Conservation (phyloP, 768 basidiomycete species). For the Auricularia auricula-judae region DNA sequence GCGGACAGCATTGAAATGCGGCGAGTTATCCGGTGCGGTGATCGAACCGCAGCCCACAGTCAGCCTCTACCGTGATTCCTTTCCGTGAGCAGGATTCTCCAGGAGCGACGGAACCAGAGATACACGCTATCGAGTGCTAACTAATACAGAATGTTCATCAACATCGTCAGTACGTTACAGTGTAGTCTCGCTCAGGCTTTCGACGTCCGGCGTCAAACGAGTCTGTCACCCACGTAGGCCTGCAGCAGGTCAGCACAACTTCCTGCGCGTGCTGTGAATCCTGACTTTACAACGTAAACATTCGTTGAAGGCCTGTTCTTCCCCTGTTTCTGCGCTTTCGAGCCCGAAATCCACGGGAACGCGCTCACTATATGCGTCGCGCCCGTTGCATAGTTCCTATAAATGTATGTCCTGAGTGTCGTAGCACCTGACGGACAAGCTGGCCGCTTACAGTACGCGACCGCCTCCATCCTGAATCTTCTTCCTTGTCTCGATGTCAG, state of each 20-base stretch:
- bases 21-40: not conserved
- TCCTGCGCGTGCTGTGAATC: not conserved
- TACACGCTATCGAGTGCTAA: not conserved
- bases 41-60: not conserved
- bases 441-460: constrained; percentile 40
- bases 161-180: constrained; percentile 11
- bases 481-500: constrained; percentile 71
- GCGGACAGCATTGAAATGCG: not conserved
- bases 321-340: constrained; percentile 59
- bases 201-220: constrained; percentile 51
- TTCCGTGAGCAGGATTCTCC: not conserved
- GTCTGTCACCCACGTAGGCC: constrained; percentile 64
- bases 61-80: not conserved
- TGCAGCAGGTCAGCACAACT: not conserved
- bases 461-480: constrained; percentile 60
- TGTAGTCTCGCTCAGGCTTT: constrained; percentile 49
- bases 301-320: constrained; percentile 37
- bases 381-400: constrained; percentile 43
- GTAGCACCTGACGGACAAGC: not conserved
- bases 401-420: not conserved
- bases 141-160: not conserved
- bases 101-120: too few relatives aligned
- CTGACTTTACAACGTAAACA: constrained; percentile 45
- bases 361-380: constrained; percentile 68
- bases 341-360: constrained; percentile 40